Conservation (phyloP, 768 basidiomycete genomes). For the Exidia glandulosa region DNA sequence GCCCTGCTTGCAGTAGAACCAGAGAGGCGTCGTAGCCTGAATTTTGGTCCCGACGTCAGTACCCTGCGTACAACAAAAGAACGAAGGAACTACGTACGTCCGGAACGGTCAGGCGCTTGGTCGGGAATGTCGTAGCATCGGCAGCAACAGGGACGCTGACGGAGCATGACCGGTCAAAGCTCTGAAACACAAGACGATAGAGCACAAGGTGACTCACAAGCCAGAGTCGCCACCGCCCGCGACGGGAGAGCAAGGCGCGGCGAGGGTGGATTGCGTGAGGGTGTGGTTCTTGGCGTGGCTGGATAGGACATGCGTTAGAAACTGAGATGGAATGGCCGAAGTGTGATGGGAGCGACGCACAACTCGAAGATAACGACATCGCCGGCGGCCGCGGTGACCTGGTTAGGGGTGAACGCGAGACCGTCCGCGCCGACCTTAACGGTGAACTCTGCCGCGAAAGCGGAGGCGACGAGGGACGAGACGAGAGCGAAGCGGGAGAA, state of each 20-base stretch:
- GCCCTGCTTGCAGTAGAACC: slow-evolving; percentile 41
- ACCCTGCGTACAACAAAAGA: not conserved
- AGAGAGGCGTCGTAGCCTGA: not conserved
- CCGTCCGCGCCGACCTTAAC: not conserved
- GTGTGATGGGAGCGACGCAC: too few species aligned
- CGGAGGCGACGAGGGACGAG: not conserved
- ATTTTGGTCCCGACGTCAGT: not conserved
- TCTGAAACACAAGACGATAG: not conserved
- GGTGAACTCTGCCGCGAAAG: not conserved
- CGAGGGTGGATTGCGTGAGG: slow-evolving; percentile 26
- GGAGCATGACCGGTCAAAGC: not conserved
- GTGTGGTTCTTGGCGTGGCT: slow-evolving; percentile 10
- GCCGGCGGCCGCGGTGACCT: not conserved
- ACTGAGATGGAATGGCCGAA: not conserved
- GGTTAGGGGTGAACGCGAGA: not conserved
- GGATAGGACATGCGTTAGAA: not conserved
- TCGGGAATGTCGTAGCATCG: slow-evolving; percentile 36
- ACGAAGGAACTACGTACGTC: slow-evolving; percentile 16
- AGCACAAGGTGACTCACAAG: slow-evolving; percentile 18
- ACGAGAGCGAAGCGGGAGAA: not conserved
- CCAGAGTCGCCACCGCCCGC: slow-evolving; percentile 29
- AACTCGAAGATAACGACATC: not conserved
- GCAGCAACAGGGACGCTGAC: slow-evolving; percentile 37
- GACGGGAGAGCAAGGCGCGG: slow-evolving; percentile 26
- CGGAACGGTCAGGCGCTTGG: slow-evolving; percentile 41